Conservation (phyloP, 208 protist species). For the Zelonia costaricensis region DNA sequence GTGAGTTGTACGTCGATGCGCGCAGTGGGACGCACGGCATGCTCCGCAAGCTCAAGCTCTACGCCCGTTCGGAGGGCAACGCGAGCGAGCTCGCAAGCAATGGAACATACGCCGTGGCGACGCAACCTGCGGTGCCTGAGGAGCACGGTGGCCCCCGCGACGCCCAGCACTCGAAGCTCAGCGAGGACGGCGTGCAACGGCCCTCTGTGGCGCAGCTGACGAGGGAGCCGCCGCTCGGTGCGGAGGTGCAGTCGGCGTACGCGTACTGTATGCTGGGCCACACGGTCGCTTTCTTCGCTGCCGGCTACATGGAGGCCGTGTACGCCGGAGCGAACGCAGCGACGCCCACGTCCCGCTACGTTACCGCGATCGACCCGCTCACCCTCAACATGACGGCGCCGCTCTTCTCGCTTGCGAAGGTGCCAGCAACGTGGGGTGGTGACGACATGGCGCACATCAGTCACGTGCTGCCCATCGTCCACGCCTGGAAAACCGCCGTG, state of each 20-base stretch:
- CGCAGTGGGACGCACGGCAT: too few species aligned
- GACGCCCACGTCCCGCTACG: not conserved
- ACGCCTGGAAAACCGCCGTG: conserved; percentile 11
- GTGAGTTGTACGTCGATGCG: too few species aligned
- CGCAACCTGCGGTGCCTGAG: too few species aligned
- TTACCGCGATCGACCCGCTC: conserved; percentile 9
- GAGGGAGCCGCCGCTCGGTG: not conserved
- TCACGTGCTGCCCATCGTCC: conserved; percentile 11
- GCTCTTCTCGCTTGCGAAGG: not conserved
- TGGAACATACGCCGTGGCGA: too few species aligned
- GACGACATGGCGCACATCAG: conserved; percentile 4
- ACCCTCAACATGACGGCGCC: conserved; percentile 2
- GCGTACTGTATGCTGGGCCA: conserved; percentile 5
- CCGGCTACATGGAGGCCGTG: not conserved
- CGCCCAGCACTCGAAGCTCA: too few species aligned
- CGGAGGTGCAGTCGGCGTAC: conserved; percentile 9
- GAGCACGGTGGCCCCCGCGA: too few species aligned
- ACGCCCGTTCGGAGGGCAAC: not conserved
- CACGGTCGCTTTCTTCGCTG: conserved; percentile 5
- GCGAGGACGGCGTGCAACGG: too few species aligned
- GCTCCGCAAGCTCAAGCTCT: not conserved
- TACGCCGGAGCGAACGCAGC: conserved; percentile 3
- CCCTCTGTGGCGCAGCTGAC: too few species aligned
- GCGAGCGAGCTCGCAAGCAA: too few species aligned
- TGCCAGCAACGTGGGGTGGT: conserved; percentile 3